Evolutionary conservation across 139 green algal species (phyloP).

Genomic region (Closterium sp.): DNA sequence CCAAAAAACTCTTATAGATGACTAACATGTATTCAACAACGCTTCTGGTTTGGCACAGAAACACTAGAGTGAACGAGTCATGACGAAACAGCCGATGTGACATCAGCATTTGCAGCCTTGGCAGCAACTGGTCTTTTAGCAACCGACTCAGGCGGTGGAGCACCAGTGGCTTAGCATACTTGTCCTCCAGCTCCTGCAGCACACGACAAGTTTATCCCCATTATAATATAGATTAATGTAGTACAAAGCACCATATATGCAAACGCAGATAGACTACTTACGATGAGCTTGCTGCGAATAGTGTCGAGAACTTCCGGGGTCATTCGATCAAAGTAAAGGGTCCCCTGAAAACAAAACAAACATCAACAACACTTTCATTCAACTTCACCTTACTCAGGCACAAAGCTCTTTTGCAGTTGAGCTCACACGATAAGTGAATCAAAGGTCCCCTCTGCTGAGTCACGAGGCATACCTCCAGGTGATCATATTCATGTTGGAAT

Average conservation of each 20-base stretch:
- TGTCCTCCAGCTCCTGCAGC: neutral
- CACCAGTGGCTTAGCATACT: neutral
- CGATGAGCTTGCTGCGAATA: neutral
- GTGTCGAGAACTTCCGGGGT: neutral
- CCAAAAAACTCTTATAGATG: too few species aligned
- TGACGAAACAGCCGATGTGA: neutral
- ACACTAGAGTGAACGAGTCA: neutral
- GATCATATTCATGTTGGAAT: conserved; percentile 99
- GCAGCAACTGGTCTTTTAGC: neutral
- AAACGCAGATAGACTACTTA: neutral
- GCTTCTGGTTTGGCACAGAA: too few species aligned
- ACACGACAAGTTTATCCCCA: neutral
- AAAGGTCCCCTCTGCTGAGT: too few species aligned
- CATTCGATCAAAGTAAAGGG: conserved; percentile 10
- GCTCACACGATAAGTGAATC: too few species aligned
- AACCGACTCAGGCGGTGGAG: neutral
- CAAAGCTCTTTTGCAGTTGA: too few species aligned
- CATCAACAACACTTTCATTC: too few species aligned
- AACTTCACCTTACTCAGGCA: too few species aligned
- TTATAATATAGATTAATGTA: too few species aligned
- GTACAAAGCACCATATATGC: too few species aligned
- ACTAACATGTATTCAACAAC: too few species aligned
- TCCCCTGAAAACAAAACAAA: conserved; percentile 4
- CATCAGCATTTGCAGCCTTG: neutral
- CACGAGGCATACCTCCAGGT: conserved; percentile 69